Evolutionary conservation across 768 basidiomycete genomes (phyloP), one percentile per base, ranked within the genome.

Genomic region (Russula ochroleuca): DNA sequence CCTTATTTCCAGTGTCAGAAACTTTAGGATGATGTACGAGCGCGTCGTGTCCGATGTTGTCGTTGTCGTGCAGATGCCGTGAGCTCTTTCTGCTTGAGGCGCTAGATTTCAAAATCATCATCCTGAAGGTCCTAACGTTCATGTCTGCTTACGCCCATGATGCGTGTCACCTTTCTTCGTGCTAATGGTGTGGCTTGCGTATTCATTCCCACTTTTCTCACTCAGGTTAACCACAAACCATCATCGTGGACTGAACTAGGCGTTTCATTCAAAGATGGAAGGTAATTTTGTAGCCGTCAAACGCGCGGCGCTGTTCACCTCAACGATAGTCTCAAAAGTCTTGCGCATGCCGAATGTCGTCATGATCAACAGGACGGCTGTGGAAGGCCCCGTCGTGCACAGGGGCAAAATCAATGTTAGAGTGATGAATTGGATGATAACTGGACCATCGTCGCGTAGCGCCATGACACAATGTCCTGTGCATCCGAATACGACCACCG

Each of bases 11-110:
- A 69, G 85, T 90, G n/a, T n/a, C n/a, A n/a, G n/a, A n/a, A n/a
- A n/a, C n/a, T n/a, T n/a, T n/a, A n/a, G n/a, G n/a, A n/a, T n/a
- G n/a, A n/a, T n/a, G 84, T 85, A 88, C 73, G 85, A 90, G 55
- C 79, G 87, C 45, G 82, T 80, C n/a, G 75, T 91, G 21, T 89
- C 87, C 28, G 89, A 91, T 70, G 83, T 91, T 8, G 86, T 89
- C 38, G 86, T 91, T 69, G 79, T 91, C 67, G 89, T 7, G 87
- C 85, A 88, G 88, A 65, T 75, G 73, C 43, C 80, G 81, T 23
- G n/a, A 88, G 23, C 75, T 90, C 56, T 85, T 9, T 88, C 86
- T 71, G 89, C 90, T 25, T 90, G 64, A 78, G 72, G 52, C 82
- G 86, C 15, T 88, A 31, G 86, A 90, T 68, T 78, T 88, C 66